Evolutionary conservation across 2,329 filamentous ascomycete species (phyloP).

Genomic region (Nemania diffusa): DNA sequence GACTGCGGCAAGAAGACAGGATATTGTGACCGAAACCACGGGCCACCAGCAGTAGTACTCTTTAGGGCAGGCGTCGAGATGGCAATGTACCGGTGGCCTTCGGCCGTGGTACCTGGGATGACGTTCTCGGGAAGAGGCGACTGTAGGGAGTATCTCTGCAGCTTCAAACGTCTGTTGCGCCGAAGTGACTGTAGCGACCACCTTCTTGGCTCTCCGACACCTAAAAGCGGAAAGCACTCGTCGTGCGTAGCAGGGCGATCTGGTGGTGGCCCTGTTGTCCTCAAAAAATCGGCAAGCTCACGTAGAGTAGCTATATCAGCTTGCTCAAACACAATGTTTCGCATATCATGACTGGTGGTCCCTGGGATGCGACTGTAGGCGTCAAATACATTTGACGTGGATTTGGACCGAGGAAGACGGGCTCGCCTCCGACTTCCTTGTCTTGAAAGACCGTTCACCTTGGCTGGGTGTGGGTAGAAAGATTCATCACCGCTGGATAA

Average conservation of each 20-base stretch:
- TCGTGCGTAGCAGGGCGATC: conserved; percentile 32
- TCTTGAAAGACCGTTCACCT: conserved; percentile 26
- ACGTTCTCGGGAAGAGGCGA: conserved; percentile 35
- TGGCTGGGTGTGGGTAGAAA: conserved; percentile 32
- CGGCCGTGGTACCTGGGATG: conserved; percentile 34
- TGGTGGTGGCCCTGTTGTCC: conserved; percentile 40
- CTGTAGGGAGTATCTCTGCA: conserved; percentile 25
- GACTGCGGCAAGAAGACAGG: conserved; percentile 35
- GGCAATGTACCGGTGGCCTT: conserved; percentile 37
- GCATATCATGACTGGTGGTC: conserved; percentile 22
- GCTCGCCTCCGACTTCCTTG: conserved; percentile 27
- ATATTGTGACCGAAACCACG: conserved; percentile 41
- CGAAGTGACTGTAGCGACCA: conserved; percentile 41
- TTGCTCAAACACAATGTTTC: conserved; percentile 36
- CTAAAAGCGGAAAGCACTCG: conserved; percentile 33
- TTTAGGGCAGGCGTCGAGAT: conserved; percentile 32
- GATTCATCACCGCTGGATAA: conserved; percentile 36
- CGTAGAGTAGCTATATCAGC: conserved; percentile 37
- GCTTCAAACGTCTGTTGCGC: conserved; percentile 37
- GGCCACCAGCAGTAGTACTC: conserved; percentile 17
- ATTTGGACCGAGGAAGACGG: conserved; percentile 44
- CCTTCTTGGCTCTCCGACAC: conserved; percentile 17
- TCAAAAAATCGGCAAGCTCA: conserved; percentile 40
- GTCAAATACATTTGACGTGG: conserved; percentile 44
- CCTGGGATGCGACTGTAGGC: conserved; percentile 5